Base-by-base conservation (phyloP, 208 protist species). In the Spongospora subterranea region DNA sequence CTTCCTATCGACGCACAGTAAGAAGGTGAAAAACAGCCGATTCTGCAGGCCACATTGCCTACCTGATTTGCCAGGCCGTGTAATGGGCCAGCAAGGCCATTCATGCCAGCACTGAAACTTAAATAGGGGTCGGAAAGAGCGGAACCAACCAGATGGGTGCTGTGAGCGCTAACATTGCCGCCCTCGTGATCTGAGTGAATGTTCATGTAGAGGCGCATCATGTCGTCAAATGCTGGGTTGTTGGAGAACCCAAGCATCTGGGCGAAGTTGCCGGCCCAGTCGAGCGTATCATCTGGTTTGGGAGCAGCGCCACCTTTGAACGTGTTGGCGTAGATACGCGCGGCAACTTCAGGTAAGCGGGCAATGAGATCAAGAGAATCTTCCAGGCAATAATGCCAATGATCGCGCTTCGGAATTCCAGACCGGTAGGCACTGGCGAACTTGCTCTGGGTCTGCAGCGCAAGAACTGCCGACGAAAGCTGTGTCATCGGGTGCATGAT, bases 91-190 rank as follows among this genome's bases (percentile, higher is more conserved):
- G 98, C 98, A 11, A 99, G 95, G 91, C 97, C 98, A 90, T 41
- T 91, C 46, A 91, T 38, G 40, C 97, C 97, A 29, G 97, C 98
- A 89, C 94, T 88, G 91, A 98, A 96, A 82, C 98, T 95, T 39
- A 99, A 95, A 95, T 99, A 99, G 46, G 98, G 97, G 94, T 99
- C 98, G 66, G 97, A 98, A 17, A 99, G 96, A 45, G 98, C 97
- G 6, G 95, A 98, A 91, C 96, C 97, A 53, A 99, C 98, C 40
- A 99, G 95, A 90, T 97, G 97, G 64, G 96, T 98, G n/a, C 97
- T 96, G 95, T 99, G 98, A 50, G 98, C 98, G 60, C 96, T 97
- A 40, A 98, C 97, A 94, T 99, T 99, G 93, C 97, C 98, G 89
- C 97, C 95, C 92, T 96, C 94, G 89, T 95, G 94, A 93, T 96